Evolutionary conservation across 225 moss, liverwort and hornwort species (phyloP).

Genomic region (Marchantia paleacea): DNA sequence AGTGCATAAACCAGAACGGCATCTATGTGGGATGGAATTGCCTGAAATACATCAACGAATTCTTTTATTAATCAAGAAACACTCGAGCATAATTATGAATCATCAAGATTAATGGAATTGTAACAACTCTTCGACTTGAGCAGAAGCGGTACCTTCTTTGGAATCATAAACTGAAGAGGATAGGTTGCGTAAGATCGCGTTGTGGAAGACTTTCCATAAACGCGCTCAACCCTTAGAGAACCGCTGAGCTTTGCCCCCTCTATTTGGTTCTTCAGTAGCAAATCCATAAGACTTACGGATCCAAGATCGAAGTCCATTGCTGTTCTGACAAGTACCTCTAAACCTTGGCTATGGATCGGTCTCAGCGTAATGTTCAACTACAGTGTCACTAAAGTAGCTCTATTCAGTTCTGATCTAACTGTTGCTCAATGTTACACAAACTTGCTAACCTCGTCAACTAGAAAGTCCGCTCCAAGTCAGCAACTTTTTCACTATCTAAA

Average conservation of each 20-base stretch:
- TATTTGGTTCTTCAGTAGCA: constrained; percentile 29
- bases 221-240: constrained; percentile 58
- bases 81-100: too few relatives aligned
- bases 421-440: background rate
- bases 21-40: constrained; percentile 48
- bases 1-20: constrained; percentile 68
- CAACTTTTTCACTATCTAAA: background rate
- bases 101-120: too few relatives aligned
- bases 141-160: constrained; percentile 50
- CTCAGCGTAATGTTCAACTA: background rate
- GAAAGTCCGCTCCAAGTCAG: background rate
- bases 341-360: background rate
- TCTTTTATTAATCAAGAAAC: background rate
- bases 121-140: too few relatives aligned
- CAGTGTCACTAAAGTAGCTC: background rate
- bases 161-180: constrained; percentile 81
- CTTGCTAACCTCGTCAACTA: background rate
- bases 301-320: constrained; percentile 5
- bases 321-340: background rate
- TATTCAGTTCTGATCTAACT: background rate
- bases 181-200: constrained; percentile 69
- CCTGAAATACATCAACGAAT: constrained; percentile 25
- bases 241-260: constrained; percentile 49
- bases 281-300: constrained; percentile 26
- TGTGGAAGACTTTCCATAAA: constrained; percentile 57